Evolutionary conservation across 352 stramenopile genomes (phyloP).

Genomic region (Lagenidium sp.): DNA sequence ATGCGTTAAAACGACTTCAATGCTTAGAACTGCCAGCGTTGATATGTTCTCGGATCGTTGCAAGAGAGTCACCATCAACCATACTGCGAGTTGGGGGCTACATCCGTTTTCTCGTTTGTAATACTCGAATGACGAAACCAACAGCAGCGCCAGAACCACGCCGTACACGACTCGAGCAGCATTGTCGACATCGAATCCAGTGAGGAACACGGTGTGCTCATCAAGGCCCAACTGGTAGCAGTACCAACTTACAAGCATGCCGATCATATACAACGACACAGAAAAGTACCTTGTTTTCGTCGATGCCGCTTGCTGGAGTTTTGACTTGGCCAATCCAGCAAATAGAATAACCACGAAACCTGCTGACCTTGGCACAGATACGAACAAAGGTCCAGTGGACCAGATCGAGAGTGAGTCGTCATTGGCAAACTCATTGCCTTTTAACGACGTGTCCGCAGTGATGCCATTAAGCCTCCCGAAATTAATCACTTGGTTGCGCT

Average conservation of each 20-base stretch:
- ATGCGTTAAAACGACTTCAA: slow-evolving; percentile 24
- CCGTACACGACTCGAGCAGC: too few species aligned
- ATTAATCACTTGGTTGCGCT: slow-evolving; percentile 85
- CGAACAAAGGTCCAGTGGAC: slow-evolving; percentile 56
- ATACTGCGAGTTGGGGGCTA: slow-evolving; percentile 57
- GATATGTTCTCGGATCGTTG: slow-evolving; percentile 55
- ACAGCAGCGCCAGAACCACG: too few species aligned
- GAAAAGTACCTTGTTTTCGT: too few species aligned
- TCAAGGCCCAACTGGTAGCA: slow-evolving; percentile 3
- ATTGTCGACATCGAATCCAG: too few species aligned
- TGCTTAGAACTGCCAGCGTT: slow-evolving; percentile 40
- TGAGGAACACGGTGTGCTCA: not conserved
- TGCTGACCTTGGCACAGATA: too few species aligned
- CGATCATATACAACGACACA: slow-evolving; percentile 16
- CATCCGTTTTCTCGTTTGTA: too few species aligned
- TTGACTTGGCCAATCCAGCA: too few species aligned
- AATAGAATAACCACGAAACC: too few species aligned
- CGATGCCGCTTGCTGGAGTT: too few species aligned
- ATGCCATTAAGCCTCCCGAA: slow-evolving; percentile 71
- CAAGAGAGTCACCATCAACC: slow-evolving; percentile 47
- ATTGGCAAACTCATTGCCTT: slow-evolving; percentile 62
- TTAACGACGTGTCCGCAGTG: slow-evolving; percentile 23
- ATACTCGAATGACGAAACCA: too few species aligned
- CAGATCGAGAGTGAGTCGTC: slow-evolving; percentile 79
- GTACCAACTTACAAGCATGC: slow-evolving; percentile 15